Evolutionary conservation across 108 stramenopile species (phyloP), one percentile per base, ranked within the genome.

Genomic region (Nannochloropsis salina): DNA sequence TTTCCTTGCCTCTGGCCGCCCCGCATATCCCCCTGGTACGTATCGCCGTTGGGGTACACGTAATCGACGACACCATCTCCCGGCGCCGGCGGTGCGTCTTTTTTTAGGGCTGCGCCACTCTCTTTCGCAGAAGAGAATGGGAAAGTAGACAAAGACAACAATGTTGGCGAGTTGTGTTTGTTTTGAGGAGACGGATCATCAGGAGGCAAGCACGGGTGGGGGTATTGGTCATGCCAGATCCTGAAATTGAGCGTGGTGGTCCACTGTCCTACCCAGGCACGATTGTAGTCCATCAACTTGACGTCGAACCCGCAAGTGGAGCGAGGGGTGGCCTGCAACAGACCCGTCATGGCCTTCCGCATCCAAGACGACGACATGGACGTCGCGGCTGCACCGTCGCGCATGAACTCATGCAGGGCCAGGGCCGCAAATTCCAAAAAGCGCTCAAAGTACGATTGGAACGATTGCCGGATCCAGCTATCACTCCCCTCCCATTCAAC

Each of bases 401-500:
- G 80, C 22, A 41, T 41, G 5, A 40, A 11, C 31, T 40, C 11
- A 81, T 41, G 80, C 8, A 81, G 31, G 31, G 80, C 80, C 88
- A 45, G 43, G 9, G 88, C 88, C 41, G 84, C 84, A 6, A 51
- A 22, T 31, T 18, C 84, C 15, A 45, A 51, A 12, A 88, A 81
- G n/a, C 82, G 43, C 21, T 88, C 88, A 45, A 88, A 88, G 82
- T 85, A 82, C 21, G 82, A 43, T 84, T 88, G 88, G 82, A 88
- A 88, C 82, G 44, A 80, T 6, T 84, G 84, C 43, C 80, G 80
- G 9, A 85, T 81, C 88, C 88, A 88, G 2, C 80, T 84, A 10
- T 81, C 45, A 5, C 84, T 84, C 6, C 88, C 88, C 45, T 85
- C 21, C 88, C 88, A 88, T 42, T 42, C 84, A 4, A 44, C 86